Evolutionary conservation across 176 grass and related monocot species (phyloP).

Genomic region (Triticum dicoccoides): DNA sequence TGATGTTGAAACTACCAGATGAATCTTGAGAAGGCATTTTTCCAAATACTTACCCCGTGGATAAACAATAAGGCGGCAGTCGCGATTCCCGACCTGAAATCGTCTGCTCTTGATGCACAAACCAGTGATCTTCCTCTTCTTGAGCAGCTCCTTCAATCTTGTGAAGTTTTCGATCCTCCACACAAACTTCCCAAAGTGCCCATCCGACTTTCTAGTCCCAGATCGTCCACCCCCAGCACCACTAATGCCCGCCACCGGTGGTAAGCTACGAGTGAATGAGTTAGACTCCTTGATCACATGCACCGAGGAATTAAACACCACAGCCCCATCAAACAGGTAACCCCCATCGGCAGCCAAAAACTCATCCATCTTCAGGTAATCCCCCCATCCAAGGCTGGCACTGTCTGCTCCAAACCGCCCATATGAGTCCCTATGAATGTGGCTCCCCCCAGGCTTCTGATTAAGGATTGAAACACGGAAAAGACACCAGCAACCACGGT

Average conservation of each 20-base stretch:
- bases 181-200: conserved; percentile 86
- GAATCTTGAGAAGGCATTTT: conserved; percentile 1
- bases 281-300: conserved; percentile 95
- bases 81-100: conserved; percentile 90
- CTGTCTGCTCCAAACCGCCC: conserved; percentile 79
- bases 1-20: conserved; percentile 18
- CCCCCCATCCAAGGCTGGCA: conserved; percentile 87
- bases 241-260: conserved; percentile 45
- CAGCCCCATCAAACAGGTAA: conserved; percentile 71
- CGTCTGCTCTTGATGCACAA: conserved; percentile 91
- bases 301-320: conserved; percentile 71
- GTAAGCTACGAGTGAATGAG: conserved; percentile 60
- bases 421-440: conserved; percentile 80
- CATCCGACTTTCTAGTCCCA: conserved; percentile 63
- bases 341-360: conserved; percentile 60
- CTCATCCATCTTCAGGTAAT: conserved; percentile 89
- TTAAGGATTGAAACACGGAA: conserved; percentile 83
- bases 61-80: conserved; percentile 98
- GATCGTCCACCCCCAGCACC: conserved; percentile 40
- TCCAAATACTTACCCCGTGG: conserved; percentile 70
- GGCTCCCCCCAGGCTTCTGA: conserved; percentile 63
- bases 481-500: conserved; percentile 93
- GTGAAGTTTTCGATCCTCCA: conserved; percentile 97
- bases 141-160: conserved; percentile 90
- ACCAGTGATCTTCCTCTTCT: conserved; percentile 87